phyloP scores from a whole-genome alignment of 2,329 filamentous ascomycete species.

The Aspergillus floridensis region DNA sequence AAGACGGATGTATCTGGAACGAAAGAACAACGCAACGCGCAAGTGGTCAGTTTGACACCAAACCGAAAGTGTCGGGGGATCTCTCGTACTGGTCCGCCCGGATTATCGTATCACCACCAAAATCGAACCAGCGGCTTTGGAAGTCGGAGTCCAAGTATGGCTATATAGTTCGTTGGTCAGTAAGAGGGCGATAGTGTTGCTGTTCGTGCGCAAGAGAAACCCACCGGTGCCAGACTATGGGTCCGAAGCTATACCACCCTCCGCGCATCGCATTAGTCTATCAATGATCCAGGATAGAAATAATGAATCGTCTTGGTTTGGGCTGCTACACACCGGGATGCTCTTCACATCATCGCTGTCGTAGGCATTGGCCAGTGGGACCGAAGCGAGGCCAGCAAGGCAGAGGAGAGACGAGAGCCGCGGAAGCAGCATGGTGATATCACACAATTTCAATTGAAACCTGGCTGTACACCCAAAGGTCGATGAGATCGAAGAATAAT shows the following conservation, averaged over 20 bases:
- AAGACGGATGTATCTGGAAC: slow-evolving; percentile 80
- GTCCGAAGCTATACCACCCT: slow-evolving; percentile 66
- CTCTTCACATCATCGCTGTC: slow-evolving; percentile 57
- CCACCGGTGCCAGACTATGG: slow-evolving; percentile 75
- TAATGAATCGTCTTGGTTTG: not conserved
- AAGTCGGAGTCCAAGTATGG: slow-evolving; percentile 97
- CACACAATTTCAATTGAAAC: not conserved
- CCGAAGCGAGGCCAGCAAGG: slow-evolving; percentile 33
- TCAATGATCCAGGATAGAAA: not conserved
- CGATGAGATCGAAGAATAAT: too few relatives aligned
- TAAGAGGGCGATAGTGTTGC: not conserved
- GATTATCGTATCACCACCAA: slow-evolving; percentile 91
- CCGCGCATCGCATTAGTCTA: not conserved
- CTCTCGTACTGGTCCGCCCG: slow-evolving; percentile 57
- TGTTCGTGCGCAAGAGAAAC: slow-evolving; percentile 35
- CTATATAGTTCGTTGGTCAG: slow-evolving; percentile 46
- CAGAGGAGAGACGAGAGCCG: slow-evolving; percentile 36
- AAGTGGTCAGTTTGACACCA: not conserved
- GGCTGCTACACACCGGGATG: slow-evolving; percentile 57
- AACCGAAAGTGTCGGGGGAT: not conserved
- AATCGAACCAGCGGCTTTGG: slow-evolving; percentile 98
- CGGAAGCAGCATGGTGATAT: slow-evolving; percentile 32
- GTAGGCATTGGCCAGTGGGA: slow-evolving; percentile 37
- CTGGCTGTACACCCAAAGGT: too few relatives aligned
- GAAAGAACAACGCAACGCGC: not conserved